Conservation (phyloP, 2,329 filamentous ascomycete species). For the Anthostomella pinea region DNA sequence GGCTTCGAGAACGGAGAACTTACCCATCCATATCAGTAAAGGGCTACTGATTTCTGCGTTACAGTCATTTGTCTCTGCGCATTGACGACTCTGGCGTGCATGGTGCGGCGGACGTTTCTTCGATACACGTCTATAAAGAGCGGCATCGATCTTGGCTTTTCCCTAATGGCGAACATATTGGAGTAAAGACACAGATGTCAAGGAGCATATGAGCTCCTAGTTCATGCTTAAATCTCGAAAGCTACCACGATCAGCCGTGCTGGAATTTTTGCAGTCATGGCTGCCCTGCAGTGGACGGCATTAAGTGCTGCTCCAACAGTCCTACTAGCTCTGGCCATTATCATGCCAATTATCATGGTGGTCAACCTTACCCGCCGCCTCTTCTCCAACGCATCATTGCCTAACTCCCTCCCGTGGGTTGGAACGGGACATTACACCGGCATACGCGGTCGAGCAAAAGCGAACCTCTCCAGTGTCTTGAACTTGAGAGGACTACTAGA, state of each 20-base stretch:
- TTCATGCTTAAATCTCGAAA: no score
- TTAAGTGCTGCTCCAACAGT: neutral
- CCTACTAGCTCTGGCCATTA: constrained; percentile 3
- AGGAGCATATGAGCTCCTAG: no score
- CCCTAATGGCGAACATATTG: neutral
- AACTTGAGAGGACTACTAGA: constrained; percentile 26
- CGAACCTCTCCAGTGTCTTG: constrained; percentile 28
- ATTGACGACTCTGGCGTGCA: no score
- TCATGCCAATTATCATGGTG: constrained; percentile 11
- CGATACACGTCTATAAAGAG: no score
- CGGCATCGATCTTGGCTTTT: neutral
- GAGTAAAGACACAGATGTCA: no score
- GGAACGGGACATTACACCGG: constrained; percentile 14
- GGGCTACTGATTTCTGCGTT: constrained; percentile 1
- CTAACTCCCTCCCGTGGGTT: constrained; percentile 26
- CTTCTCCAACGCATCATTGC: constrained; percentile 24
- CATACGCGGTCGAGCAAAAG: constrained; percentile 19
- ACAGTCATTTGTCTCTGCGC: constrained; percentile 1
- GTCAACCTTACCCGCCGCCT: constrained; percentile 24
- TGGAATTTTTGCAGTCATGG: constrained; percentile 10
- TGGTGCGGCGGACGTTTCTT: no score
- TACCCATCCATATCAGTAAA: no score
- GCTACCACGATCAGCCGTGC: no score
- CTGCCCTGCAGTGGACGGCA: neutral
- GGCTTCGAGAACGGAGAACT: no score